These are phyloP conservation scores for Eutrema heterophyllum DNA, from an alignment of 345 rosid species.

Conservation along the genomic window DNA sequence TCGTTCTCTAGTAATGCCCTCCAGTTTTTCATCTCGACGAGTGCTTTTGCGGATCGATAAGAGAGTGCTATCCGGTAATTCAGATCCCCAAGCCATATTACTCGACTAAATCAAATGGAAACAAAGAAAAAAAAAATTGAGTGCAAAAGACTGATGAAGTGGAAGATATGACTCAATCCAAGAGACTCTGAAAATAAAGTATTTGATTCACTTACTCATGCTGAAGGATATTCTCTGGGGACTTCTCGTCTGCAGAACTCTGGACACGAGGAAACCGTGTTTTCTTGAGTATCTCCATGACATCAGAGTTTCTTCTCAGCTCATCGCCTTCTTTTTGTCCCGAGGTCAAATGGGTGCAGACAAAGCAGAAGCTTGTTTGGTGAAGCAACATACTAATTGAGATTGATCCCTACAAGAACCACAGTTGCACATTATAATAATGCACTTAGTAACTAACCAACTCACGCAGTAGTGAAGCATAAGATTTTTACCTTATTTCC, in stretches of 20 bases:
- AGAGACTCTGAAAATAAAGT: background rate
- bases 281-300: slow-evolving; percentile 92
- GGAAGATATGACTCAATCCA: background rate
- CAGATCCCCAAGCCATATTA: slow-evolving; percentile 97
- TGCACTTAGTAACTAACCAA: background rate
- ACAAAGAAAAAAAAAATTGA: background rate
- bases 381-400: slow-evolving; percentile 91
- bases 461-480: background rate
- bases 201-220: slow-evolving; percentile 66
- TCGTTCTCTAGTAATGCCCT: slow-evolving; percentile 91
- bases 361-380: slow-evolving; percentile 90
- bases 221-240: slow-evolving; percentile 89
- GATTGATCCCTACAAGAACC: slow-evolving; percentile 80
- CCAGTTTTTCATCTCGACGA: slow-evolving; percentile 99
- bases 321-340: slow-evolving; percentile 99
- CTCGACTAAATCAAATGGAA: slow-evolving; percentile 52
- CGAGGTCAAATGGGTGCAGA: slow-evolving; percentile 90
- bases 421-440: slow-evolving; percentile 3
- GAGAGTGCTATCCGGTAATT: slow-evolving; percentile 96
- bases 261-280: slow-evolving; percentile 87
- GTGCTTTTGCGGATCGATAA: slow-evolving; percentile 95
- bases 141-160: background rate
- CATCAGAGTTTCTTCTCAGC: slow-evolving; percentile 86
- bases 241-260: slow-evolving; percentile 52
- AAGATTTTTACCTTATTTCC: slow-evolving; percentile 77